Base-by-base conservation (phyloP, 192 early-diverging fungal genomes). In the Entomortierella beljakovae region DNA sequence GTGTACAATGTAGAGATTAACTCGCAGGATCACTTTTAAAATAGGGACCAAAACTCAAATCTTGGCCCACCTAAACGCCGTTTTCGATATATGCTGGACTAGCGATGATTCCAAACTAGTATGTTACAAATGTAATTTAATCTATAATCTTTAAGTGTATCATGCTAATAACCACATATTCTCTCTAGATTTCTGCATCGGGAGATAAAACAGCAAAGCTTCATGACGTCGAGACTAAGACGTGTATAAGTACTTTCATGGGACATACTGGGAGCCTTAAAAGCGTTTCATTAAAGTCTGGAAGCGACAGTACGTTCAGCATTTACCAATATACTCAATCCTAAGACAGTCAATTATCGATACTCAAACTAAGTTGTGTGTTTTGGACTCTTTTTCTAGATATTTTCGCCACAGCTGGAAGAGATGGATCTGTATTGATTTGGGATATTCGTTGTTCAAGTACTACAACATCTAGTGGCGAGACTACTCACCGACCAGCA, bases 71-170 rank as follows among this genome's bases (percentile, higher is more conserved):
- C 71, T 85, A 32, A 95, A 94, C 79, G 89, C 94, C 4, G 86
- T 94, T n/a, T 90, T 95, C 54, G 95, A 98, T 73, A 68, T 94
- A 7, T 84, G 85, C 31, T 98, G 94, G 94, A 88, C 88, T 31
- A 66, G 64, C 6, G 90, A 94, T 62, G 91, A 95, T 71, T 64
- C 71, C 18, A 81, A 76, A 51, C 60, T 93, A 49, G 90, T 92
- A 84, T 42, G 75, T 26, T 22, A 1, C 0, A 43, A 1, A 15
- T 31, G 8, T 56, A 2, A 0, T 16, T 31, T 61, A 20, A 43
- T 29, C 34, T 8, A 22, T 18, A 57, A 16, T n/a, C 25, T 37
- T 40, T 33, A 7, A 32, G 6, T 26, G 32, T 35, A 28, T 33
- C 20, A 13, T 34, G 20, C 18, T 31, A 10, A 20, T 32, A 6